These are phyloP conservation scores for Beauveria varroae DNA, from an alignment of 2,329 filamentous ascomycete species.

Conservation along the genomic window DNA sequence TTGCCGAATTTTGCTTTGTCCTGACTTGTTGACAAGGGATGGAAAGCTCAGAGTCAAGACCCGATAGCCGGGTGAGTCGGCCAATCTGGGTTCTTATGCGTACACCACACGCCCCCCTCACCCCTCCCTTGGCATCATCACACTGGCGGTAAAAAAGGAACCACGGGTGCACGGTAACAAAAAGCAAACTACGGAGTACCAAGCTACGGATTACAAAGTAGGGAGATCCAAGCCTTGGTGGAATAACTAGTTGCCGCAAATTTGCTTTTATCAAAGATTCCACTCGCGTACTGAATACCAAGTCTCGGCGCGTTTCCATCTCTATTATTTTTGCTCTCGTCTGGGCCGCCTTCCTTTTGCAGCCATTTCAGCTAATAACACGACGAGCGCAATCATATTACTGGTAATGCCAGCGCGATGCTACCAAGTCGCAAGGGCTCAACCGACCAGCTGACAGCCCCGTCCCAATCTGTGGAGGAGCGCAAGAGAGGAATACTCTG, in stretches of 20 bases:
- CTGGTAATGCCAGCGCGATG: background rate
- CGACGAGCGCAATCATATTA: background rate
- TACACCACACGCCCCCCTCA: no score
- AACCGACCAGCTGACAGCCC: conserved; percentile 1
- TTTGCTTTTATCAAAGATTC: background rate
- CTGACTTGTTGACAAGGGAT: background rate
- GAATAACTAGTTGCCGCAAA: background rate
- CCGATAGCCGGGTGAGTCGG: background rate
- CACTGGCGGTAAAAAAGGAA: no score
- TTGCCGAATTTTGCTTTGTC: background rate
- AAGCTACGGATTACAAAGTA: no score
- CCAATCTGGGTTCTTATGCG: no score
- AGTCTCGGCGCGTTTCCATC: background rate
- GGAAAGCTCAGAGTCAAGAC: background rate
- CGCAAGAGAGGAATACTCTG: background rate
- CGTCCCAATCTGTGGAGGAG: background rate
- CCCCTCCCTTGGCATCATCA: no score
- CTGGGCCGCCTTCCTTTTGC: background rate
- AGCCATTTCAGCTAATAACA: background rate
- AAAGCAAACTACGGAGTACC: background rate
- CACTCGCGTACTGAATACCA: background rate
- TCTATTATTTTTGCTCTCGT: background rate
- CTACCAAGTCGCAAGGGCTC: background rate
- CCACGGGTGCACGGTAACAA: background rate
- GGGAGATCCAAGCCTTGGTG: background rate